Percentiles rank a stretch among this genome's conserved stretches.
Conservation (phyloP, 441 rosid species). For the Cnidoscolus chayamansa region DNA sequence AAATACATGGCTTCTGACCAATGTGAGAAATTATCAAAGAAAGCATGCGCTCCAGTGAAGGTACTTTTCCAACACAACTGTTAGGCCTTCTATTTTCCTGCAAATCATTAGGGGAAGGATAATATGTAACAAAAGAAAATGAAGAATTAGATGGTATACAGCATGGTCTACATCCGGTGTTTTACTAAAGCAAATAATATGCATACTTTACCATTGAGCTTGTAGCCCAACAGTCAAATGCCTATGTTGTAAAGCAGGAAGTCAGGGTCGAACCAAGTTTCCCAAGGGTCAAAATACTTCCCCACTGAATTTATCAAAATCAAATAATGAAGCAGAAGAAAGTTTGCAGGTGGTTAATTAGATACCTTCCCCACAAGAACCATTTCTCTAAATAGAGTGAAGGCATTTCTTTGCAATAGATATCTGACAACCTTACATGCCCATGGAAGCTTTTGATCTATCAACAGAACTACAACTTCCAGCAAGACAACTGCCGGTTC, state of each 20-base stretch:
- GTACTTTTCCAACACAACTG: conserved; percentile 31
- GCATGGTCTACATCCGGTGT: no score
- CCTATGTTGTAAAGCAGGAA: no score
- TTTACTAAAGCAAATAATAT: no score
- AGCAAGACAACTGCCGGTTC: conserved; percentile 51
- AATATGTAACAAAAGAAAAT: neutral
- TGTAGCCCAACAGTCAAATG: no score
- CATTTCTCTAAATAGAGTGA: conserved; percentile 62
- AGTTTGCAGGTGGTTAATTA: conserved; percentile 12
- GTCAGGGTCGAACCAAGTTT: no score
- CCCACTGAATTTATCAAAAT: neutral
- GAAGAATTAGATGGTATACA: no score
- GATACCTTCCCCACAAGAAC: conserved; percentile 62
- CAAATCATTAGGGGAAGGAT: conserved; percentile 21
- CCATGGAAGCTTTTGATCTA: conserved; percentile 90
- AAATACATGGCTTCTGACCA: conserved; percentile 62
- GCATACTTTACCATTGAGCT: no score
- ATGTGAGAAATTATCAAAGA: conserved; percentile 56
- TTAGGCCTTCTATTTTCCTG: conserved; percentile 53
- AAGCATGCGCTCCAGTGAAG: conserved; percentile 67
- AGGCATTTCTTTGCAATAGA: conserved; percentile 58
- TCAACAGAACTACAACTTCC: conserved; percentile 57
- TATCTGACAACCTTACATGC: conserved; percentile 67
- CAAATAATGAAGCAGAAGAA: neutral
- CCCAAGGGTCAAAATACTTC: no score